phyloP scores from a whole-genome alignment of 805 yeast genomes.

The Candida wancherniae region DNA sequence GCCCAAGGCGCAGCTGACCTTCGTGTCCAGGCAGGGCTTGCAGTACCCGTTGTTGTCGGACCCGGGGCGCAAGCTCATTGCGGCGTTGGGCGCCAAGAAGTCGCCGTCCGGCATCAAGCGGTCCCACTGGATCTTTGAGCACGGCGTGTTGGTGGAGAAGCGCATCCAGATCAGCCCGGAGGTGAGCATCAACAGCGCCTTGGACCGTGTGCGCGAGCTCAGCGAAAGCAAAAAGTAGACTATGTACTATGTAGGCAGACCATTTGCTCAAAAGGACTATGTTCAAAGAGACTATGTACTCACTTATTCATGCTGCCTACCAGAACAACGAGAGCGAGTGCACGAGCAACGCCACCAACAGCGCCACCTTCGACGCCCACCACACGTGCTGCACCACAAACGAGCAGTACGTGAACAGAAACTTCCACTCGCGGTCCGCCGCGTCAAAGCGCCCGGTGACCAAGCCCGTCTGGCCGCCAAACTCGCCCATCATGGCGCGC shows the following conservation, averaged over 20 bases:
- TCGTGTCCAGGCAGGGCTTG: conserved; percentile 66
- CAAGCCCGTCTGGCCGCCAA: conserved; percentile 81
- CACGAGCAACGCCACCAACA: conserved; percentile 29
- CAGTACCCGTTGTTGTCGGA: conserved; percentile 75
- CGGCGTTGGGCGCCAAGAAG: conserved; percentile 78
- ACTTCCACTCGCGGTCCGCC: conserved; percentile 49
- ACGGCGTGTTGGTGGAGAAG: conserved; percentile 60
- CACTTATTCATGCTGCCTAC: neutral
- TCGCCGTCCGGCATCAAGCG: conserved; percentile 70
- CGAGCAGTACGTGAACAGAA: conserved; percentile 69
- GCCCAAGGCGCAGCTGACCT: conserved; percentile 72
- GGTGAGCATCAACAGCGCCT: conserved; percentile 53
- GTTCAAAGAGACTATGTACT: neutral
- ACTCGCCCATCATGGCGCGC: conserved; percentile 95
- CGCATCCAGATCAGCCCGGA: conserved; percentile 50
- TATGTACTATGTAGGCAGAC: neutral
- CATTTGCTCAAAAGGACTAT: neutral
- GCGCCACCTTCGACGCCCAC: conserved; percentile 77
- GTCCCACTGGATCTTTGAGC: conserved; percentile 87
- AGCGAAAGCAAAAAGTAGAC: conserved; percentile 15
- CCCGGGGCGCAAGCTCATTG: conserved; percentile 64
- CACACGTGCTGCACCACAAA: conserved; percentile 87
- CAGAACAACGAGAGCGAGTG: conserved; percentile 18
- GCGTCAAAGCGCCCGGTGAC: conserved; percentile 66
- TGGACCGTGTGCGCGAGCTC: conserved; percentile 48